Percentiles rank a stretch among this genome's conserved stretches.
Conservation (phyloP, 2,329 filamentous ascomycete species). For the Cladosporium sp. region DNA sequence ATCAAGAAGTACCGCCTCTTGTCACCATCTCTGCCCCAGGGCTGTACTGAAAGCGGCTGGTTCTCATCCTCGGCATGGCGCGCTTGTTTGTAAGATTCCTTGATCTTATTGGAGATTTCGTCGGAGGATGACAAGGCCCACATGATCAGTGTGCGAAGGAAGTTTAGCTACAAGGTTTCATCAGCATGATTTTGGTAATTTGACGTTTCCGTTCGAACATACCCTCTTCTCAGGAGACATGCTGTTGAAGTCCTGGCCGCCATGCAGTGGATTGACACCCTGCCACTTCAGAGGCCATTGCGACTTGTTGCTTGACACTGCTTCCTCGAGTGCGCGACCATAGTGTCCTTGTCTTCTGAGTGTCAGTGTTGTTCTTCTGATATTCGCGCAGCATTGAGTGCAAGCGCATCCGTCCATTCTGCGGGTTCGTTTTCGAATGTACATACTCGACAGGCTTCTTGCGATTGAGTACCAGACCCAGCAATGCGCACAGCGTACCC, state of each 20-base stretch:
- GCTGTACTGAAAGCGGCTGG: constrained; percentile 81
- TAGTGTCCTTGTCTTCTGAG: constrained; percentile 79
- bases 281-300: constrained; percentile 89
- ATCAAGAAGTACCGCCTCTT: constrained; percentile 91
- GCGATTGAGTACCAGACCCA: constrained; percentile 85
- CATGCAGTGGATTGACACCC: constrained; percentile 75
- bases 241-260: constrained; percentile 72
- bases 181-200: constrained; percentile 1
- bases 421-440: background rate
- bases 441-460: constrained; percentile 98
- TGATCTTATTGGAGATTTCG: constrained; percentile 72
- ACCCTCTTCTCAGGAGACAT: constrained; percentile 82
- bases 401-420: background rate
- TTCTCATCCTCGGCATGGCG: constrained; percentile 76
- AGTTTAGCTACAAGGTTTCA: constrained; percentile 59
- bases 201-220: constrained; percentile 30
- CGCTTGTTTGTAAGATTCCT: constrained; percentile 81
- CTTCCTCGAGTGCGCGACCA: constrained; percentile 88
- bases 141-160: constrained; percentile 76
- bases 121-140: constrained; percentile 92
- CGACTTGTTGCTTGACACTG: constrained; percentile 73
- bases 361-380: background rate
- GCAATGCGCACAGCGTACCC: constrained; percentile 79
- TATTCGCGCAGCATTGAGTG: background rate
- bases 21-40: constrained; percentile 85